phyloP scores from a whole-genome alignment of 768 basidiomycete species.

The Coprinopsis marcescibilis region DNA sequence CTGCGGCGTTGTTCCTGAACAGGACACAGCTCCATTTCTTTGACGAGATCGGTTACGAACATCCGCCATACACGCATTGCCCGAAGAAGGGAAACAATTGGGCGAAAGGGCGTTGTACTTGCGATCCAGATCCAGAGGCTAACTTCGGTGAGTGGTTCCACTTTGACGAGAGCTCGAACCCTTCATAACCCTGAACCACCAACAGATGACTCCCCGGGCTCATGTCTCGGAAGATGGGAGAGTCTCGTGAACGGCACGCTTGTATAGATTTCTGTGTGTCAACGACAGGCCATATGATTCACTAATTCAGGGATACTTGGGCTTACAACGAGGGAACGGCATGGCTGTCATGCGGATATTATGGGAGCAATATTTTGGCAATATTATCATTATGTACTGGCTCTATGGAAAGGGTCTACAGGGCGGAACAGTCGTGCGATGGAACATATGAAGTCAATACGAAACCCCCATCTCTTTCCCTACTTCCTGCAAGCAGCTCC shows the following conservation, averaged over 20 bases:
- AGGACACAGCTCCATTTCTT: slow-evolving; percentile 80
- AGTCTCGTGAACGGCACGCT: slow-evolving; percentile 9
- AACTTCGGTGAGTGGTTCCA: slow-evolving; percentile 50
- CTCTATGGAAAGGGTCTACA: too few species aligned
- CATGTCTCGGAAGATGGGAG: slow-evolving; percentile 8
- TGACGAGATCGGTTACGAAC: slow-evolving; percentile 76
- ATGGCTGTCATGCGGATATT: too few species aligned
- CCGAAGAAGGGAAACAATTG: slow-evolving; percentile 41
- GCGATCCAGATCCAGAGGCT: slow-evolving; percentile 45
- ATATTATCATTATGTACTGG: too few species aligned
- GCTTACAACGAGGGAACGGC: neutral
- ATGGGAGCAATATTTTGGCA: too few species aligned
- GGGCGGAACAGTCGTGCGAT: too few species aligned
- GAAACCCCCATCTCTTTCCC: slow-evolving; percentile 67
- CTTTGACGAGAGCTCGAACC: neutral
- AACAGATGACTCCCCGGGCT: slow-evolving; percentile 3
- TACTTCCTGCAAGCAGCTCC: slow-evolving; percentile 59
- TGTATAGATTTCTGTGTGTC: neutral
- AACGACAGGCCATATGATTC: neutral
- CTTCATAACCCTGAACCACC: neutral
- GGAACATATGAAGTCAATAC: too few species aligned
- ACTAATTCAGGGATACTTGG: neutral
- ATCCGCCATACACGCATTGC: slow-evolving; percentile 73
- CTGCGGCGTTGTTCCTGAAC: slow-evolving; percentile 63
- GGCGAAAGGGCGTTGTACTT: slow-evolving; percentile 55